Conservation (phyloP, 2,329 filamentous ascomycete species). For the Cercospora sp. region DNA sequence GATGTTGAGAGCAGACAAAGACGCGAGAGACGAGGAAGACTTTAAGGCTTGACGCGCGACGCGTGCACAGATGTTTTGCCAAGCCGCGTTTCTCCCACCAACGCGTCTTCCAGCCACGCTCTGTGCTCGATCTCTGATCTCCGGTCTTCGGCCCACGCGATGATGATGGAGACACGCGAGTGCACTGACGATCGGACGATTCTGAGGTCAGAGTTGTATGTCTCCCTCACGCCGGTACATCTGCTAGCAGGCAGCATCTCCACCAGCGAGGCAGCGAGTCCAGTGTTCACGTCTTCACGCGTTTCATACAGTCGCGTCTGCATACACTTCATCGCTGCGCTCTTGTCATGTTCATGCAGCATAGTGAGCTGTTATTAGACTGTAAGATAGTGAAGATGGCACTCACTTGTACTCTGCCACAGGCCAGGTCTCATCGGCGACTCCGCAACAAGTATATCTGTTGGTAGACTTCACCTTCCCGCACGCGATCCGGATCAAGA, state of each 20-base stretch:
- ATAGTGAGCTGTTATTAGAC: background rate
- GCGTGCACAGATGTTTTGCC: constrained; percentile 15
- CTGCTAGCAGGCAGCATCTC: background rate
- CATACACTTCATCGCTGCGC: background rate
- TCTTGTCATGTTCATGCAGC: background rate
- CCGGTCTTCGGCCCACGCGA: constrained; percentile 11
- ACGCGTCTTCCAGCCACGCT: constrained; percentile 18
- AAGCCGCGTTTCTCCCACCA: constrained; percentile 8
- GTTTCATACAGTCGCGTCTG: background rate
- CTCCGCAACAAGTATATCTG: background rate
- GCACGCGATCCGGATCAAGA: background rate
- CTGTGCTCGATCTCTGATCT: constrained; percentile 2
- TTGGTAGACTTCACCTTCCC: background rate
- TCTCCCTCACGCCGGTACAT: background rate
- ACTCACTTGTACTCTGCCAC: background rate
- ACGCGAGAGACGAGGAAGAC: constrained; percentile 13
- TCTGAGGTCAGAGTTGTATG: background rate
- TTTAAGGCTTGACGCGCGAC: constrained; percentile 13
- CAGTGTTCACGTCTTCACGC: background rate
- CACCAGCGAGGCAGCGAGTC: background rate
- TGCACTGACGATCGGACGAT: constrained; percentile 14
- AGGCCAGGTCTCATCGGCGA: background rate
- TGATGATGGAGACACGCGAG: background rate
- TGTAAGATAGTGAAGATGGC: background rate
- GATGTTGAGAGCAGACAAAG: constrained; percentile 19